A percentile compares a stretch with the other conserved stretches of the same genome.
phyloP scores from a whole-genome alignment of 495 filamentous ascomycete genomes.

The Hypoxylon subgilvum region DNA sequence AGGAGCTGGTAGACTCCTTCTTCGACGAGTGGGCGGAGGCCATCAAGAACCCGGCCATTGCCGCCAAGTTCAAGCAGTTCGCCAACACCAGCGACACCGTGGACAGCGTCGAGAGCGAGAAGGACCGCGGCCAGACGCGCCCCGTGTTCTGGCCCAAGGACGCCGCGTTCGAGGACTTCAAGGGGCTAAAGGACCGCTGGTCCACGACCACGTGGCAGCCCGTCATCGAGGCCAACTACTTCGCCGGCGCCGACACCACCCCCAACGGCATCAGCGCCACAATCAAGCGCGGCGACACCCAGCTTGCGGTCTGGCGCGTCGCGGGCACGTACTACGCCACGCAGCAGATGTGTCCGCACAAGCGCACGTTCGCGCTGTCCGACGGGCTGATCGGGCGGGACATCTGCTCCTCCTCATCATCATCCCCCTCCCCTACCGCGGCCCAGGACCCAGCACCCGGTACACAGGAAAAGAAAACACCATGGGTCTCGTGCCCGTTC shows the following conservation, averaged over 20 bases:
- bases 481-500: constrained; percentile 88
- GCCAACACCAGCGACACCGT: constrained; percentile 79
- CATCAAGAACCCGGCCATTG: constrained; percentile 69
- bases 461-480: too few relatives aligned
- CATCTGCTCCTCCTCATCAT: constrained; percentile 43
- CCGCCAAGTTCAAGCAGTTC: constrained; percentile 83
- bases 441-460: too few relatives aligned
- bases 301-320: constrained; percentile 89
- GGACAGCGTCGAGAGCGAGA: constrained; percentile 72
- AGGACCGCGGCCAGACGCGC: constrained; percentile 75
- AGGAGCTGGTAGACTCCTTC: constrained; percentile 82
- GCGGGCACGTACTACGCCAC: constrained; percentile 84
- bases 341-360: constrained; percentile 98
- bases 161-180: constrained; percentile 74
- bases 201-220: constrained; percentile 81
- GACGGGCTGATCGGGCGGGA: constrained; percentile 89
- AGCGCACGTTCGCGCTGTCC: constrained; percentile 86
- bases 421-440: constrained; percentile 53
- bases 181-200: constrained; percentile 69
- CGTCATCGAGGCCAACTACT: constrained; percentile 74
- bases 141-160: constrained; percentile 86
- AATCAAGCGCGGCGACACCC: constrained; percentile 88
- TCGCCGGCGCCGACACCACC: constrained; percentile 65
- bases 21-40: constrained; percentile 97
- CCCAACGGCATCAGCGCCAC: constrained; percentile 73